Base-by-base conservation (phyloP, 1,284 basidiomycete genomes). In the Naganishia liquefaciens region DNA sequence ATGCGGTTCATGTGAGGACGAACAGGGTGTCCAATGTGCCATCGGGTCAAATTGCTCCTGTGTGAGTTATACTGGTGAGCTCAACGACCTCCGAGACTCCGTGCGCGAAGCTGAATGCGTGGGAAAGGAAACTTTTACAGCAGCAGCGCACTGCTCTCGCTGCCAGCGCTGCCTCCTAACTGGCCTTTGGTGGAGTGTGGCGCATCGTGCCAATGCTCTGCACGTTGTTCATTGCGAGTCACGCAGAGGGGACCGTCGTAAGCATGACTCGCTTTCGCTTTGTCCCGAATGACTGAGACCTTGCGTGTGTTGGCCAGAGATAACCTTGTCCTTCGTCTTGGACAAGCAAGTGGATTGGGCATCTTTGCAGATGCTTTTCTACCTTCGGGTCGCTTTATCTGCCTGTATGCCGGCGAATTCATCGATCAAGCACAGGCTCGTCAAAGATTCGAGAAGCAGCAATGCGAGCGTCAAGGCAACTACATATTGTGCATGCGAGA, bases 171-270 rank as follows among this genome's bases (percentile, higher is more conserved):
- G 21, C 66, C 67, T 3, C 47, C 61, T 1, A 66, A 68, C 23
- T 57, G 68, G 27, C 69, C 69, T 3, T 47, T 70, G 15, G 69
- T 70, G 40, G 69, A 70, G 37, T 70, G 69, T 37, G 69, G 69
- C 0, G 47, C 30, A 5, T 13, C 33, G 2, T 70, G 69, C 43
- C 15, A n/a, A 2, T 70, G 69, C 33, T 28, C 30, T 6, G 33
- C 17, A 15, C 28, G 15, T 17, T 68, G 68, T n/a, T 39, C 51
- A 3, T 62, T 67, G 19, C 61, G 68, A 4, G 55, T 67, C 4
- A 62, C 67, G 1, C 69, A 70, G 54, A 40, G 44, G 7, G 15
- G 37, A 9, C 28, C 49, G 25, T 43, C 42, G 62, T 64, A 3
- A 53, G 62, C 54, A 21, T 49, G 6, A 37, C 33, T 9, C 23